Evolutionary conservation across 768 basidiomycete species (phyloP), one percentile per base, ranked within the genome.

Genomic region (Pulveroboletus sp.): DNA sequence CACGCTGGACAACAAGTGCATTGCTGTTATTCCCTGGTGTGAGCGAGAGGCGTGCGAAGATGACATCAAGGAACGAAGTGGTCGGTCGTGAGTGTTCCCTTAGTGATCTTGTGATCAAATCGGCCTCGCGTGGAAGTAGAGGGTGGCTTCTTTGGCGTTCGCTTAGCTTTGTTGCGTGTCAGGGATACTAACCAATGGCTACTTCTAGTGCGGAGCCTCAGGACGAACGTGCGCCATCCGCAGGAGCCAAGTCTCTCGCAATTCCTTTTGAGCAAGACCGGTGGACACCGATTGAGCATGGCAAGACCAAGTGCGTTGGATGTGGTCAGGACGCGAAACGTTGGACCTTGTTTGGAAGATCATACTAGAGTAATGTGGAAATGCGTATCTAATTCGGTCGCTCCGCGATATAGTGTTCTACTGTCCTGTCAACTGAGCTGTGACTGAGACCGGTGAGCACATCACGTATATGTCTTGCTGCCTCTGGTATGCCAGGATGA

Each of bases 291-390:
- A 89, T 95, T 67, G 84, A 86, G 60, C 78, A 76, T 41, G 89
- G 91, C 48, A 80, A 88, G 72, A 94, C 89, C 28, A 92, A 87
- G 64, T 99, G 96, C 69, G 79, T 89, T 47, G 89, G 81, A 11
- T 99, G 96, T 67, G 89, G 86, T 28, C 75, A 78, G 54, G 83
- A 89, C 61, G 89, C 93, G 49, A 97, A 96, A 74, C 79, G 89
- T 60, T 97, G 93, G 93, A 94, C 94, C 57, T 75, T 99, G 80
- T 99, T 98, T 70, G 96, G 96, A 35, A 77, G 91, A 59, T 88
- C 86, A 18, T 92, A 91, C 64, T 92, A 78, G 66, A 60, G 37
- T 38, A 8, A 27, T 0, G 24, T 30, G 43, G 24, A 43, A 39
- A 30, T 30, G 21, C 13, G 32, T 14, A 42, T 41, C 52, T 43